Base-by-base conservation (phyloP, 2,329 filamentous ascomycete species). In the Ascochyta fabae region DNA sequence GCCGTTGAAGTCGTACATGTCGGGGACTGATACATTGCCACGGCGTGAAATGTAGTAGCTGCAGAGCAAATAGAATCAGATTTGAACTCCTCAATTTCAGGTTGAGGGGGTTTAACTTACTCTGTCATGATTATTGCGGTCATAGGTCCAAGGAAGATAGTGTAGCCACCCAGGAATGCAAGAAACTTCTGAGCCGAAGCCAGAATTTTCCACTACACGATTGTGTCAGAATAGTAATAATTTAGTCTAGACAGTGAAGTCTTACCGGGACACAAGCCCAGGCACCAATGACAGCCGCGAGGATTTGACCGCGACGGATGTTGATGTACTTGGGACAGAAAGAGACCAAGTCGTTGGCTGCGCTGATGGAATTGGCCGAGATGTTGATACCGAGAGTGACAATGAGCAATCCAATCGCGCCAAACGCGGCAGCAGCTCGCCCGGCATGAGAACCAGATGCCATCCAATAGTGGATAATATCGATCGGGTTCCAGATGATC, bases 401-500 rank as follows among this genome's bases (percentile, higher is more conserved):
- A 34, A 68, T 60, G 27, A 65, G 54, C 29, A 69, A 58, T 16
- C 66, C 68, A 23, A 65, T 60, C 22, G 65, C 64, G 15, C 60
- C 62, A 44, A 71, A 70, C 40, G 67, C 68, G 23, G 65, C 66
- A 34, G 65, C 66, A 26, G 65, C 63, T 24, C 69, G 57, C 9
- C 64, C 62, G 39, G 60, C 64, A n/a, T 58, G 53, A 1, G 75
- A 76, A 0, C 73, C 75, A 61, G 74, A 73, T 10, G 66, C 69
- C 68, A 74, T 72, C 44, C 78, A 66, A 5, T 77, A 62, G 31
- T 76, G 67, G 7, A 76, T 73, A 42, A 71, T 68, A 8, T 64
- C 65, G 43, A 71, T 67, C 1, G 75, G 77, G 48, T 79, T 78
- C 69, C 69, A 71, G 35, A 62, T 60, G 6, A 70, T 43, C 4